Evolutionary conservation across 1,284 basidiomycete genomes (phyloP), one percentile per base, ranked within the genome.

Genomic region (Heimioporus retisporus): DNA sequence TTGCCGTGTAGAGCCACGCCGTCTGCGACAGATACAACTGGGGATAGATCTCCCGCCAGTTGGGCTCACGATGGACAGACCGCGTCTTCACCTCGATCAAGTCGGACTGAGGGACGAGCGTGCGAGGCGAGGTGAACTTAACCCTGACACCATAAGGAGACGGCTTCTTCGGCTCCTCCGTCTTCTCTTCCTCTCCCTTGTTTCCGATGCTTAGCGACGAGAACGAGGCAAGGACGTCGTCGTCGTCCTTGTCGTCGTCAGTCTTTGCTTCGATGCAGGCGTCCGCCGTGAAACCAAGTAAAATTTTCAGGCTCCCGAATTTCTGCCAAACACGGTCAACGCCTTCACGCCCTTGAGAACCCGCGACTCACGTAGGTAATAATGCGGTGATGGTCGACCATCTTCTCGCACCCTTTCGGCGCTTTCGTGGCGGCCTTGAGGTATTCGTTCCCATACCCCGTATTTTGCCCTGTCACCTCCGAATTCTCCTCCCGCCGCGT

Each of bases 11-110:
- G 35, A 83, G 68, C 65, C 73, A 74, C 6, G 74, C 69, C 5
- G 81, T 85, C 67, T 84, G 82, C 10, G 83, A 81, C 23, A 85
- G 69, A 65, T 75, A 82, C 28, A 84, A 59, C 68, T 85, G 82
- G 1, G 81, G 77, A 70, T 82, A 83, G 7, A 75, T 69, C 4
- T 82, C 77, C n/a, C 55, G 68, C 84, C 84, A 84, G 50, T 82
- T 74, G 19, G 75, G 67, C 15, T 75, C 68, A 14, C 71, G 68
- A 42, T 61, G 54, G 3, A 40, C 53, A 2, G 80, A 75, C 44
- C 82, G 75, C 40, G 84, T 84, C 54, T 79, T 79, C 59, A 86
- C 68, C 60, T 86, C 84, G 61, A 85, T 70, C 60, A 85, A 57
- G 46, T 76, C 63, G 3, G 75, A 71, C 53, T 85, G 84, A 3